Base-by-base conservation (phyloP, 257 asterid species). In the Striga asiatica region DNA sequence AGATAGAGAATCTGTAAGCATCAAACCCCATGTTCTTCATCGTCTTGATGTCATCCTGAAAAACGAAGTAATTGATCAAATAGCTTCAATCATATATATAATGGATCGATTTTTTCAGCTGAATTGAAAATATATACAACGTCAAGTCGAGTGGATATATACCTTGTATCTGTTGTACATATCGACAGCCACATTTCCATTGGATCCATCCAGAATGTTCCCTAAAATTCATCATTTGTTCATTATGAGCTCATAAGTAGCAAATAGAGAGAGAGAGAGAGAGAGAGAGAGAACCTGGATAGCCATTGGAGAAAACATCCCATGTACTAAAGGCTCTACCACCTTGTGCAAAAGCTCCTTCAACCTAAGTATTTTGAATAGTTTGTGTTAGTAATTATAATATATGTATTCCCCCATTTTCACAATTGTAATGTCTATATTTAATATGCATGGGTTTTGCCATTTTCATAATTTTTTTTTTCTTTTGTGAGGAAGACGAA, bases 181-280 rank as follows among this genome's bases (percentile, higher is more conserved):
- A 42, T 74, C 70, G 22, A 58, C 71, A 50, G 81, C 72, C 2
- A 62, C 42, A 31, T 72, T 73, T 58, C 76, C 84, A 13, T 60
- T 77, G 37, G 58, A 29, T 29, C 58, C 60, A 54, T 54, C 60
- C 32, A 6, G 6, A 54, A 54, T 20, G 10, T 12, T 54, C 4
- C 29, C 59, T 54, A 32, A 10, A 14, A 37, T 24, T 1, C 27
- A 58, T 17, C 20, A 41, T 14, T 5, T 17, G 2, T 37, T 10
- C 38, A 32, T 32, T 32, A 32, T 32, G 11, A 1, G 10, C 11
- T 7, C 10, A 32, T 34, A n/a, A n/a, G n/a, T n/a, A n/a, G n/a
- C n/a, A n/a, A n/a, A n/a, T n/a, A n/a, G n/a, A n/a, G n/a, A n/a
- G n/a, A 32, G 7, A 32, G 7, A 32, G 7, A 24, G 10, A n/a